These are phyloP conservation scores for Kurtzmaniella quercitrusa DNA, from an alignment of 1,139 yeast species.

Conservation along the genomic window DNA sequence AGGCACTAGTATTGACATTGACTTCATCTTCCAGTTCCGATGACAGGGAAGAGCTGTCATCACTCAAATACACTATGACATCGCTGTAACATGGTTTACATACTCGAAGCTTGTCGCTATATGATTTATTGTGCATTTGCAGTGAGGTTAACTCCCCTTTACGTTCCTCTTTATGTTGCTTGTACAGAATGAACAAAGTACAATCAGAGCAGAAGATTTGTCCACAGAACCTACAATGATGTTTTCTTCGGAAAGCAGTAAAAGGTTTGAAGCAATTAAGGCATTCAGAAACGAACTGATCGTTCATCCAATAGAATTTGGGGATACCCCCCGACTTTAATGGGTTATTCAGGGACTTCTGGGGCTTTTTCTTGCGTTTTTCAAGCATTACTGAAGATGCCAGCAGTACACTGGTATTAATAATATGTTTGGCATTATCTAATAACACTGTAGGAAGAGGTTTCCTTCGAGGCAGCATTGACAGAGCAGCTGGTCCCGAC, in stretches of 20 bases:
- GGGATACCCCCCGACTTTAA: conserved; percentile 50
- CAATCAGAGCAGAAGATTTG: conserved; percentile 92
- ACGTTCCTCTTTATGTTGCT: conserved; percentile 52
- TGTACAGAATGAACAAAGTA: conserved; percentile 73
- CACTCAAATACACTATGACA: conserved; percentile 63
- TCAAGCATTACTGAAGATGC: conserved; percentile 23
- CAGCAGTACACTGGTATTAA: conserved; percentile 24
- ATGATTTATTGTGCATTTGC: conserved; percentile 24
- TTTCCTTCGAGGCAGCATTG: conserved; percentile 16
- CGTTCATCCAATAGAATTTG: conserved; percentile 87
- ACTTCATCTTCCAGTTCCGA: conserved; percentile 16
- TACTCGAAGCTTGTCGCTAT: conserved; percentile 69
- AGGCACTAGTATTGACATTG: conserved; percentile 5
- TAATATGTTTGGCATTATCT: conserved; percentile 37
- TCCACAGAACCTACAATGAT: conserved; percentile 85
- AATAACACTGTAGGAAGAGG: conserved; percentile 28
- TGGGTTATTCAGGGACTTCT: conserved; percentile 41
- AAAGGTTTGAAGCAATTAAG: conserved; percentile 71
- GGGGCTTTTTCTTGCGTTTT: conserved; percentile 25
- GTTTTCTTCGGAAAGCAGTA: conserved; percentile 80
- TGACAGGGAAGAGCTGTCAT: conserved; percentile 43
- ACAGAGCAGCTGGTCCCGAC: not conserved
- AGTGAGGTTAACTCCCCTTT: conserved; percentile 10
- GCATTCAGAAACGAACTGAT: conserved; percentile 79
- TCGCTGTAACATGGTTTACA: conserved; percentile 76